Conservation (phyloP, 1,284 basidiomycete genomes). For the Bondarzewia mesenterica region DNA sequence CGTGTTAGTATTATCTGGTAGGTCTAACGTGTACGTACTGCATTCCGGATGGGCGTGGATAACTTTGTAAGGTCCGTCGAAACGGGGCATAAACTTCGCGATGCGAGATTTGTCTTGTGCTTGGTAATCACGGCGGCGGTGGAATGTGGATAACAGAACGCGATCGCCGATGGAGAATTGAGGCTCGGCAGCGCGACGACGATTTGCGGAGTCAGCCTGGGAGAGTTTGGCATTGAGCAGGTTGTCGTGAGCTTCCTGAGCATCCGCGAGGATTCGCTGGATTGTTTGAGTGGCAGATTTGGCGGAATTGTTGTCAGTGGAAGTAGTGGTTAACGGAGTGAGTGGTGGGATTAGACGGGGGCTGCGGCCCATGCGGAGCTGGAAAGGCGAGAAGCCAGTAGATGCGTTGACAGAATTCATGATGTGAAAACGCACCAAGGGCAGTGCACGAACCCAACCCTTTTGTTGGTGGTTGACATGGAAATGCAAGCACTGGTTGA, state of each 20-base stretch:
- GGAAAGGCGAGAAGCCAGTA: constrained; percentile 24
- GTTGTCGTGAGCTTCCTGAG: neutral
- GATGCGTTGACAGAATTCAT: constrained; percentile 23
- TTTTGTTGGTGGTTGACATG: constrained; percentile 22
- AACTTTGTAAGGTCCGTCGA: neutral
- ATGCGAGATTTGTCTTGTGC: neutral
- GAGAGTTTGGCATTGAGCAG: neutral
- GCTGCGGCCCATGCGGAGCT: constrained; percentile 9
- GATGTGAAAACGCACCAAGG: constrained; percentile 24
- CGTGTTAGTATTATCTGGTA: neutral
- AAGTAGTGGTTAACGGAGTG: neutral
- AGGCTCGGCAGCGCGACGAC: neutral
- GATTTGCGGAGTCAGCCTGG: neutral
- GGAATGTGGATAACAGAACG: neutral
- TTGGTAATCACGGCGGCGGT: neutral
- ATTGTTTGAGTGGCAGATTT: neutral
- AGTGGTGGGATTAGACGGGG: constrained; percentile 13
- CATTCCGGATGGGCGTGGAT: neutral
- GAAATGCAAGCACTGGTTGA: constrained; percentile 17
- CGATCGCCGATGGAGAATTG: neutral
- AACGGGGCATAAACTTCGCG: constrained; percentile 1
- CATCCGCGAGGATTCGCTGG: neutral
- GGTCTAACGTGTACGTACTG: neutral
- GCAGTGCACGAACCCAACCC: constrained; percentile 24
- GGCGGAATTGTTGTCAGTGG: no score